Percentiles rank a stretch among this genome's conserved stretches.
These are phyloP conservation scores for Botryobasidium botryosum DNA, from an alignment of 768 basidiomycete genomes.

Conservation along the genomic window DNA sequence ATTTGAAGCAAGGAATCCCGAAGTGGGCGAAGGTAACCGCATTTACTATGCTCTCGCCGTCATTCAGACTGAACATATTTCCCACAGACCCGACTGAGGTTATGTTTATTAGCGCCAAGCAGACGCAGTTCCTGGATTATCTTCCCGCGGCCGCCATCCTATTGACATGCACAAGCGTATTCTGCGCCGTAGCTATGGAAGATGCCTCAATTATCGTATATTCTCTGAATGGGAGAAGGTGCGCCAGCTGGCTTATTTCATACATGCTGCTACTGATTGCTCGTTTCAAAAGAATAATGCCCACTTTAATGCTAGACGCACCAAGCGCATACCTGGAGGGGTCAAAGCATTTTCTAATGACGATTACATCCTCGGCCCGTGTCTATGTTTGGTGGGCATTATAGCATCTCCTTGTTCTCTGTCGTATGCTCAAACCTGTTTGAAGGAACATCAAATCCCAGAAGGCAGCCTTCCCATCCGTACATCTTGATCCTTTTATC, in stretches of 20 bases:
- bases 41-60: neutral
- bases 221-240: conserved; percentile 72
- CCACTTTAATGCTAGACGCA: conserved; percentile 53
- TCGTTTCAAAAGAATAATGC: conserved; percentile 41
- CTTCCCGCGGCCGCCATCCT: conserved; percentile 53
- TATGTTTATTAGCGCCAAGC: conserved; percentile 40
- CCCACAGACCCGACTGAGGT: conserved; percentile 48
- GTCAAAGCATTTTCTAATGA: conserved; percentile 43
- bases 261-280: neutral
- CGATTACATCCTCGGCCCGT: conserved; percentile 54
- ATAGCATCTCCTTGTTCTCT: neutral
- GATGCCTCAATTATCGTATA: conserved; percentile 77
- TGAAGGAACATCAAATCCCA: conserved; percentile 61
- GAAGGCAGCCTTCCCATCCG: conserved; percentile 43
- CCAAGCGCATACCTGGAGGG: conserved; percentile 55
- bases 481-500: conserved; percentile 44
- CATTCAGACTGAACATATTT: neutral
- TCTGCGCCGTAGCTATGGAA: conserved; percentile 60
- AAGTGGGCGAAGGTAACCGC: conserved; percentile 34
- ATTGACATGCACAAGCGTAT: conserved; percentile 42
- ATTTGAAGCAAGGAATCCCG: conserved; percentile 66
- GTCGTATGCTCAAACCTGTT: neutral
- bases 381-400: conserved; percentile 55
- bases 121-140: conserved; percentile 83
- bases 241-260: conserved; percentile 14